Evolutionary conservation across 176 grass and related monocot species (phyloP), one percentile per base, ranked within the genome.

Genomic region (Rhynchospora pubera): DNA sequence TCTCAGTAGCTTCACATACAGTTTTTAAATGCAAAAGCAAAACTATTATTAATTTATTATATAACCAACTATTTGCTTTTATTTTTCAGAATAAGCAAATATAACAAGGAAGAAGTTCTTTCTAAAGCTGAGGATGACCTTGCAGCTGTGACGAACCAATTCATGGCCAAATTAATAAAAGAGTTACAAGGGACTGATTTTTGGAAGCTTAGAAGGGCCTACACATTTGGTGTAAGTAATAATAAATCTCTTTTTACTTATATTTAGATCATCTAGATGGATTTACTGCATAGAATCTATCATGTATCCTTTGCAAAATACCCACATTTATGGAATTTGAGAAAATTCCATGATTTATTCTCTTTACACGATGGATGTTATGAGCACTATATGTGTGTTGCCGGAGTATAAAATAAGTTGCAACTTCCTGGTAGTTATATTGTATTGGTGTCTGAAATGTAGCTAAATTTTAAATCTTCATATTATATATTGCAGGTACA

Each of bases 131-230:
- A 98, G 86, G 93, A 88, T 87, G 95, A 98, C 85, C 92, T 98
- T 83, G 82, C 84, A 48, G 60, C 56, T 85, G 95, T 98, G 62
- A 91, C 91, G 32, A 87, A 88, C 84, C 88, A 93, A 26, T 88
- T 88, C 80, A 93, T 98, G 83, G 83, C 88, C 58, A 98, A 90
- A 77, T 85, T 98, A 90, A 87, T 98, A 16, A 91, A 94, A 82
- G 95, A 98, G 88, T 85, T 98, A 75, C 85, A 91, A 65, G 95
- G 95, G 61, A 93, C 92, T 1, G 95, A 98, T 84, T 98, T 98
- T 85, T 98, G 92, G 95, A 98, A 93, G 87, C 95, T 98, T 18
- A 93, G 95, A 91, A 88, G 95, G 59, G 85, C 95, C 60, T 98
- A 98, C 83, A 94, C 95, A 56, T 91, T 89, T 85, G 95, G 86